Conservation (phyloP, 768 basidiomycete genomes). For the Amanita thiersii region DNA sequence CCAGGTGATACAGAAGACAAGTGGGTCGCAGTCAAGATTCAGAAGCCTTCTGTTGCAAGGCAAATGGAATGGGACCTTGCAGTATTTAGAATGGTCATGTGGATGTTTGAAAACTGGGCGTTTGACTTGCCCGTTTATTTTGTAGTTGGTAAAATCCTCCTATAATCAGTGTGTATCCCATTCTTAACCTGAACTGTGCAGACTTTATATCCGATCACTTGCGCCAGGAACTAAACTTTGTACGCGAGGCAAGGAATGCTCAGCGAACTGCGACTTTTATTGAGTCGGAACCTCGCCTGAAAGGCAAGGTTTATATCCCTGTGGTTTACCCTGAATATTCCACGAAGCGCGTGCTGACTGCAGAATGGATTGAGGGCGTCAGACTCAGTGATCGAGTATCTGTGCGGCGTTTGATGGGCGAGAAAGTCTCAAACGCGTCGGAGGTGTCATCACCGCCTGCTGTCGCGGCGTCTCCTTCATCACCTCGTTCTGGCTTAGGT, state of each 20-base stretch:
- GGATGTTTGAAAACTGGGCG: slow-evolving; percentile 68
- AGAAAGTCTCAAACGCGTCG: slow-evolving; percentile 17
- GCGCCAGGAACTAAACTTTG: slow-evolving; percentile 76
- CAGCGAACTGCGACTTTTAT: slow-evolving; percentile 60
- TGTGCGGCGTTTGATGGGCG: slow-evolving; percentile 54
- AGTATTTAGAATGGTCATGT: slow-evolving; percentile 65
- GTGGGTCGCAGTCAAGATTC: slow-evolving; percentile 90
- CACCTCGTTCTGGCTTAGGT: slow-evolving; percentile 8
- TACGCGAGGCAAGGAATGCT: slow-evolving; percentile 74
- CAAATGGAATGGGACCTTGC: slow-evolving; percentile 84
- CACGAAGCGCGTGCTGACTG: slow-evolving; percentile 72
- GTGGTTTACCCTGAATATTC: slow-evolving; percentile 63
- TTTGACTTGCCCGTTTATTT: slow-evolving; percentile 87
- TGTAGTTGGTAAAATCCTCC: slow-evolving; percentile 47
- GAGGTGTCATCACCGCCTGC: too few species aligned
- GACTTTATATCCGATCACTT: slow-evolving; percentile 79
- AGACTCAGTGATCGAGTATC: slow-evolving; percentile 59
- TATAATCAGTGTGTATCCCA: not conserved
- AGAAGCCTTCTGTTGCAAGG: slow-evolving; percentile 81
- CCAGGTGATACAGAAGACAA: slow-evolving; percentile 33
- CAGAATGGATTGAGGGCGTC: slow-evolving; percentile 80
- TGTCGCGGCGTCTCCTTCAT: slow-evolving; percentile 4
- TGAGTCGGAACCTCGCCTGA: slow-evolving; percentile 59
- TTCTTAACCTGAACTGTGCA: slow-evolving; percentile 16
- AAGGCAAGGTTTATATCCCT: slow-evolving; percentile 72